Evolutionary conservation across 2,329 filamentous ascomycete genomes (phyloP).

Genomic region (Stagonosporopsis cucurbitacearum): DNA sequence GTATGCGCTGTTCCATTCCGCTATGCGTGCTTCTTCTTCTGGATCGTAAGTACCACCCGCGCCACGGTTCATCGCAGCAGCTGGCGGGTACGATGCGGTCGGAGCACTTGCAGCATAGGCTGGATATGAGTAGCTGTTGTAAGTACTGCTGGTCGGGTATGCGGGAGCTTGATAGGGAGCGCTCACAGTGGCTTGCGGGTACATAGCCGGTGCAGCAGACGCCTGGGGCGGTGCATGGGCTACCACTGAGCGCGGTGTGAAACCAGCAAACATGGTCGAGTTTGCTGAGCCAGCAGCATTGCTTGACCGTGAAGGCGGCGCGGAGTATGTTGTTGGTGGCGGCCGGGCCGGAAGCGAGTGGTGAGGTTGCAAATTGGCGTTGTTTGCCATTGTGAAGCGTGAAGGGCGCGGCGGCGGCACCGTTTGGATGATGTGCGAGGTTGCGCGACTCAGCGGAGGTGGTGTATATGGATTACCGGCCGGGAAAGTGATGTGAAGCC

Average conservation of each 20-base stretch:
- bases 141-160: constrained; percentile 55
- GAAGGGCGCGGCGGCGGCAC: constrained; percentile 6
- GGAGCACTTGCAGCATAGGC: constrained; percentile 58
- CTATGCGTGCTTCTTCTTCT: constrained; percentile 88
- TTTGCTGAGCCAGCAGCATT: constrained; percentile 29
- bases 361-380: constrained; percentile 48
- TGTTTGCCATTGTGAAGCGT: constrained; percentile 26
- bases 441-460: constrained; percentile 11
- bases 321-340: constrained; percentile 63
- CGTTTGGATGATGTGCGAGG: constrained; percentile 2
- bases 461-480: constrained; percentile 17
- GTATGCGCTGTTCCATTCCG: constrained; percentile 94
- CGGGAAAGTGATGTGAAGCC: constrained; percentile 13
- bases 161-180: constrained; percentile 48
- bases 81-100: constrained; percentile 29
- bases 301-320: constrained; percentile 64
- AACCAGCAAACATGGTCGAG: constrained; percentile 58
- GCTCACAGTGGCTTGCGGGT: constrained; percentile 52
- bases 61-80: constrained; percentile 38
- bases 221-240: constrained; percentile 45
- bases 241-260: constrained; percentile 65
- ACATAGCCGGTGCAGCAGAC: constrained; percentile 42
- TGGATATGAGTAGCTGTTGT: constrained; percentile 74
- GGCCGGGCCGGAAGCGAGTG: constrained; percentile 79
- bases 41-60: constrained; percentile 62